phyloP scores from a whole-genome alignment of 2,329 filamentous ascomycete genomes.

The Fonsecaea erecta region DNA sequence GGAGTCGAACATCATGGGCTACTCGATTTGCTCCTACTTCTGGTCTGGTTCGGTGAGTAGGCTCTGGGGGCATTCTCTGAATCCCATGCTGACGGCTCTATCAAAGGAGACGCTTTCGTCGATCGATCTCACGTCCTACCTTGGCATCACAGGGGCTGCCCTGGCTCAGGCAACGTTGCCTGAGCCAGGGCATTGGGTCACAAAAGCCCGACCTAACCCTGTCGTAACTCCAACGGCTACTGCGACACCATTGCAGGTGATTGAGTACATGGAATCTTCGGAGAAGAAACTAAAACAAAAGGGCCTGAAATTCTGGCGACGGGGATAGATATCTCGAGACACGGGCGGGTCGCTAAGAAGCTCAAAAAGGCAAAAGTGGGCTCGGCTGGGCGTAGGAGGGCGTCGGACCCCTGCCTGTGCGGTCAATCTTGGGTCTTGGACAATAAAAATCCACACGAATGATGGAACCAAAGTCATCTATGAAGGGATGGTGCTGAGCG shows the following conservation, averaged over 20 bases:
- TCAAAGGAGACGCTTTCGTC: slow-evolving; percentile 4
- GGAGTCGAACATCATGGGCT: slow-evolving; percentile 15
- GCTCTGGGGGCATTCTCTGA: neutral
- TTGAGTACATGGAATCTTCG: neutral
- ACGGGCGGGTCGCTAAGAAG: neutral
- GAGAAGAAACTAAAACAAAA: neutral
- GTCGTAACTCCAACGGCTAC: neutral
- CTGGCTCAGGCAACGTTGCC: neutral
- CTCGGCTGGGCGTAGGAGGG: too few species aligned
- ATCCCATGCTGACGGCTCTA: neutral
- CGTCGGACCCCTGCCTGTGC: too few species aligned
- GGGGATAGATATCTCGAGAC: neutral
- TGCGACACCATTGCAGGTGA: neutral
- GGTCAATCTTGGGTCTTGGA: too few species aligned
- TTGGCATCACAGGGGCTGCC: neutral
- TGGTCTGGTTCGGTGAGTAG: slow-evolving; percentile 26
- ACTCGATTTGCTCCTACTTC: slow-evolving; percentile 12
- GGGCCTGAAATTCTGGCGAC: neutral
- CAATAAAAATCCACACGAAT: too few species aligned
- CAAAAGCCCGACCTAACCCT: neutral
- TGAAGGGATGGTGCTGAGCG: too few species aligned
- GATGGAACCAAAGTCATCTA: too few species aligned
- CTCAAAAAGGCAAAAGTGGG: neutral
- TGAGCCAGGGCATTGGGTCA: neutral
- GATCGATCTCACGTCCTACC: slow-evolving; percentile 1